phyloP scores from a whole-genome alignment of 805 yeast genomes.

The Teunomyces stri region DNA sequence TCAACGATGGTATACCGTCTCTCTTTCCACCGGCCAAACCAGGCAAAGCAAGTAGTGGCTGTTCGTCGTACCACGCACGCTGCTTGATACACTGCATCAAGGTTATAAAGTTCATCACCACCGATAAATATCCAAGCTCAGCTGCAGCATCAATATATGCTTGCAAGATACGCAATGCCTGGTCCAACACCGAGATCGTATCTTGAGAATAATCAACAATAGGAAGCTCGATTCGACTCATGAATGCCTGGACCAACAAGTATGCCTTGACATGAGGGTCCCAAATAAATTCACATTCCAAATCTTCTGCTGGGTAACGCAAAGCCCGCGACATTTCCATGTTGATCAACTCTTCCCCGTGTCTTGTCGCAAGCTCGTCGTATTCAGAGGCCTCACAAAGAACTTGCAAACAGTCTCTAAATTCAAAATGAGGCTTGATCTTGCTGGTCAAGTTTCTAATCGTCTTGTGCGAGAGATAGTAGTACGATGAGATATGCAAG shows the following conservation, averaged over 20 bases:
- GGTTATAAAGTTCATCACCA: slow-evolving; percentile 60
- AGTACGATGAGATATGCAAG: slow-evolving; percentile 82
- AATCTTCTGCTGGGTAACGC: slow-evolving; percentile 56
- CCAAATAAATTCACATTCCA: slow-evolving; percentile 66
- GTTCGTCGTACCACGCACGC: slow-evolving; percentile 81
- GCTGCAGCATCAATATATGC: slow-evolving; percentile 89
- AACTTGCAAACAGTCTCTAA: slow-evolving; percentile 62
- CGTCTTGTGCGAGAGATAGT: slow-evolving; percentile 89
- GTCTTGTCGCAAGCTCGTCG: slow-evolving; percentile 85
- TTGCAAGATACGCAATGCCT: slow-evolving; percentile 88
- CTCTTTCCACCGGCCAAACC: slow-evolving; percentile 29
- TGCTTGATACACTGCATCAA: slow-evolving; percentile 88
- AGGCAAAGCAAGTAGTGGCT: slow-evolving; percentile 58
- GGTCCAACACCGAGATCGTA: slow-evolving; percentile 89
- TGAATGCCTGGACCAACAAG: slow-evolving; percentile 68
- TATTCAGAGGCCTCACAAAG: slow-evolving; percentile 71
- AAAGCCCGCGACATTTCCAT: slow-evolving; percentile 76
- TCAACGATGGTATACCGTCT: slow-evolving; percentile 23
- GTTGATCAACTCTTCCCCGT: slow-evolving; percentile 86
- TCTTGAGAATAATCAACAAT: slow-evolving; percentile 95
- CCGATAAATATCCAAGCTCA: slow-evolving; percentile 68
- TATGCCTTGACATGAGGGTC: slow-evolving; percentile 84
- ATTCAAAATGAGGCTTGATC: slow-evolving; percentile 44
- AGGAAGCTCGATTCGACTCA: slow-evolving; percentile 74
- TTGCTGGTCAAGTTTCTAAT: slow-evolving; percentile 64